phyloP scores from a whole-genome alignment of 2,329 filamentous ascomycete species.

The Ophiocordyceps camponoti-leonardi region DNA sequence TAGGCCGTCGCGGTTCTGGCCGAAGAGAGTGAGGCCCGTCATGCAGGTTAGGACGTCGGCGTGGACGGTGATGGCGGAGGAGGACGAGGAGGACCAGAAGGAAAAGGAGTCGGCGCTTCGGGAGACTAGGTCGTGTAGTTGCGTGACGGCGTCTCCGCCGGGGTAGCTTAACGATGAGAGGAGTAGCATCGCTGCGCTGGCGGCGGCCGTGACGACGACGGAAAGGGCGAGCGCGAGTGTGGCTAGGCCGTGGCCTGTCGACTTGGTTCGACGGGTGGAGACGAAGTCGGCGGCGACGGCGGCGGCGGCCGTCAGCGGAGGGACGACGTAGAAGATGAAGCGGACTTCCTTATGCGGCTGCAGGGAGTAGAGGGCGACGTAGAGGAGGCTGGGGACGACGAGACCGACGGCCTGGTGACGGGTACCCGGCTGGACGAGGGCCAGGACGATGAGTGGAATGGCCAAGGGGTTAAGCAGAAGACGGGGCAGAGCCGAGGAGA shows the following conservation, averaged over 20 bases:
- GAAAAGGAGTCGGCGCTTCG: constrained; percentile 5
- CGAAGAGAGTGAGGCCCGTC: constrained; percentile 53
- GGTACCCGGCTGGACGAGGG: constrained; percentile 30
- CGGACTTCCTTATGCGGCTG: constrained; percentile 94
- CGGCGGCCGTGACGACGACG: constrained; percentile 38
- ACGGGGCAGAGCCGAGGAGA: constrained; percentile 62
- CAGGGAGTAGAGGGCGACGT: constrained; percentile 64
- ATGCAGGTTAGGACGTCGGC: constrained; percentile 52
- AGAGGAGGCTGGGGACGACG: constrained; percentile 51
- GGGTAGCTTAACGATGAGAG: constrained; percentile 87
- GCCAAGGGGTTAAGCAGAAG: constrained; percentile 66
- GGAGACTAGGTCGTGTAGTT: constrained; percentile 23
- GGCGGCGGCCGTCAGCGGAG: constrained; percentile 61
- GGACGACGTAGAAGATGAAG: constrained; percentile 81
- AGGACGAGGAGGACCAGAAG: constrained; percentile 5
- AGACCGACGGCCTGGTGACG: constrained; percentile 26
- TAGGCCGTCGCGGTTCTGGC: constrained; percentile 25
- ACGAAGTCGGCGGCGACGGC: constrained; percentile 58
- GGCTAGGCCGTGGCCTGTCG: constrained; percentile 32
- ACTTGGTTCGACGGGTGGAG: constrained; percentile 48
- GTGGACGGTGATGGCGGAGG: constrained; percentile 28
- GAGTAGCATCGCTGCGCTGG: constrained; percentile 51
- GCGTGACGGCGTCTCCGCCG: constrained; percentile 59
- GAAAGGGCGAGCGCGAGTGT: constrained; percentile 40
- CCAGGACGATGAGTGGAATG: constrained; percentile 35